Conservation (phyloP, 2,329 filamentous ascomycete species). For the Nectriaceae sp. region DNA sequence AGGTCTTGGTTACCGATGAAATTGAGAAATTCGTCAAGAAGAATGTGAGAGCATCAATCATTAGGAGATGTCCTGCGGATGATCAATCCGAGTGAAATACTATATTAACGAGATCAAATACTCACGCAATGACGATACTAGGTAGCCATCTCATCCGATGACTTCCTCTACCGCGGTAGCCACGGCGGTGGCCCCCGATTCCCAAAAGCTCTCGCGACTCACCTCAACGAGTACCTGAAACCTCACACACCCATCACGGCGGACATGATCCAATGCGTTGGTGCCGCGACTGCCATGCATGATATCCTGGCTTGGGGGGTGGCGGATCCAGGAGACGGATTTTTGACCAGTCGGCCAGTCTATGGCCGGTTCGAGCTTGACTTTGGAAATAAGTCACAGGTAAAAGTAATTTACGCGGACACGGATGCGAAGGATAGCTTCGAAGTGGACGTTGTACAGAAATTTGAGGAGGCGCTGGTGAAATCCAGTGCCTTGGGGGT, state of each 20-base stretch:
- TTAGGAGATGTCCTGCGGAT: too few species aligned
- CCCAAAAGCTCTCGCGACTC: conserved; percentile 33
- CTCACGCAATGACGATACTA: conserved; percentile 1
- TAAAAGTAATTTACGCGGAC: conserved; percentile 47
- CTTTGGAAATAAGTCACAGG: conserved; percentile 44
- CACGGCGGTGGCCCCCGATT: conserved; percentile 37
- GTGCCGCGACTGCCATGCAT: conserved; percentile 41
- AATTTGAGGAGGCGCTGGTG: conserved; percentile 46
- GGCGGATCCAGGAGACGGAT: conserved; percentile 39
- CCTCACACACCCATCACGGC: conserved; percentile 31
- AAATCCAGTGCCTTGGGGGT: conserved; percentile 37
- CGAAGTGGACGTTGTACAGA: conserved; percentile 42
- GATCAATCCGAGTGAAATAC: too few species aligned
- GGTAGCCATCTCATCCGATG: conserved; percentile 29
- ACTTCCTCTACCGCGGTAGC: conserved; percentile 40
- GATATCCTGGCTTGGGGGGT: conserved; percentile 42
- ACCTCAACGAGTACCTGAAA: conserved; percentile 40
- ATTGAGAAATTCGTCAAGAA: conserved; percentile 30
- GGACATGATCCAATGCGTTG: conserved; percentile 36
- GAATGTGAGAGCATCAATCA: conserved; percentile 27
- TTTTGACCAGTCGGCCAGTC: conserved; percentile 42
- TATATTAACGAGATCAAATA: neutral
- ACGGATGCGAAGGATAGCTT: conserved; percentile 46
- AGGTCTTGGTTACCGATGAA: conserved; percentile 44
- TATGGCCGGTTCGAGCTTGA: conserved; percentile 54